phyloP scores from a whole-genome alignment of 352 stramenopile genomes.

The Phytophthora hibernalis region DNA sequence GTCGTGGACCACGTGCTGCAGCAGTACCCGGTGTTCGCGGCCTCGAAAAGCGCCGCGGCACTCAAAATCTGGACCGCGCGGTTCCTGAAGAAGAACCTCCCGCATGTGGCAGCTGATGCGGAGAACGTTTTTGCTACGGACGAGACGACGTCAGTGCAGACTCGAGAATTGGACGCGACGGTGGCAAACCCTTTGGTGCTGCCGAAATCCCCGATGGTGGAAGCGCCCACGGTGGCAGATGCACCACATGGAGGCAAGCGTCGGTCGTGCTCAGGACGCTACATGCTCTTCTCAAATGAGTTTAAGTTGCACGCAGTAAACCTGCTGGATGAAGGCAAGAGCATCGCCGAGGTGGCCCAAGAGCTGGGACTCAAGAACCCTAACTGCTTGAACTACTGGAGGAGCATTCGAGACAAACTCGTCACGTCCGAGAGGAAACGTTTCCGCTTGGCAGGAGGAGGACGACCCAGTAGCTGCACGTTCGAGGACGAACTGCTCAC shows the following conservation, averaged over 20 bases:
- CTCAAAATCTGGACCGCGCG: conserved; percentile 71
- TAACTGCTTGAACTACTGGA: conserved; percentile 82
- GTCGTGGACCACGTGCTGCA: conserved; percentile 64
- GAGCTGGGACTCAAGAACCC: conserved; percentile 74
- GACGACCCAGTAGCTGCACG: conserved; percentile 67
- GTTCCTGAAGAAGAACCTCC: conserved; percentile 72
- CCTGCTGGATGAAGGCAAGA: conserved; percentile 75
- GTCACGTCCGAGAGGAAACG: conserved; percentile 75
- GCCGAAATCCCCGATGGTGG: conserved; percentile 4
- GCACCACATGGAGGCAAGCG: conserved; percentile 51
- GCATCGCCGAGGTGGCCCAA: conserved; percentile 58
- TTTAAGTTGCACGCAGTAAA: conserved; percentile 81
- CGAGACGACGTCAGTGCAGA: conserved; percentile 4
- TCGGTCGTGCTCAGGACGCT: conserved; percentile 53
- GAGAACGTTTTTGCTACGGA: neutral
- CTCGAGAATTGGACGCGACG: conserved; percentile 4
- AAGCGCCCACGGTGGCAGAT: neutral
- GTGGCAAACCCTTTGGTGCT: conserved; percentile 5
- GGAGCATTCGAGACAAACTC: conserved; percentile 80
- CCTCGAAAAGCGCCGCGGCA: conserved; percentile 57
- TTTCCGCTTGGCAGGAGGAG: conserved; percentile 71
- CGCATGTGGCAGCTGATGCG: conserved; percentile 1
- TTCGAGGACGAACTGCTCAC: conserved; percentile 81
- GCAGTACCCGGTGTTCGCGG: conserved; percentile 63
- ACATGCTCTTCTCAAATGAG: conserved; percentile 80